Evolutionary conservation across 2,329 filamentous ascomycete species (phyloP), one percentile per base, ranked within the genome.

Genomic region (Fusarium nematophilum): DNA sequence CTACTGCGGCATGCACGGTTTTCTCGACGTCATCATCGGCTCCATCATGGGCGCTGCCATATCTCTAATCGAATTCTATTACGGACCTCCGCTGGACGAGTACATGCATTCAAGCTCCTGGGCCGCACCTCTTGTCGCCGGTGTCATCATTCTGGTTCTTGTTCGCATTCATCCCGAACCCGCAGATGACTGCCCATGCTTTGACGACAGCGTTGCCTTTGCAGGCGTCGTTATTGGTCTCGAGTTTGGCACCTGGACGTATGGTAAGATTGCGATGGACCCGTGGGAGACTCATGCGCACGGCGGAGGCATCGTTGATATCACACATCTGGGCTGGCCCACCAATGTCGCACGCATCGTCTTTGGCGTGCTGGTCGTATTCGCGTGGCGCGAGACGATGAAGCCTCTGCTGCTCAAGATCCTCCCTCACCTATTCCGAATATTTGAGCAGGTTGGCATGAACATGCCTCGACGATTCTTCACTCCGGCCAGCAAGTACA

Each of bases 1-100:
- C 29, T 98, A 99, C 79, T 99, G 95, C 72, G 95, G 95, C 58
- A 99, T 99, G 95, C 95, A 99, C 76, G 95, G 95, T 9, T 97
- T 98, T 76, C 82, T 95, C 36, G 95, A 99, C 75, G 93, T 98
- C 18, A 77, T 95, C 11, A 76, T 95, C 52, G 95, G 95, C 6
- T 92, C 90, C 49, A 68, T 87, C 11, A 82, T 97, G 51, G 95
- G 95, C 26, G 89, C 88, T 9, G 76, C 84, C 45, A 84, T 89
- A 61, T 83, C 83, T 18, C 72, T 84, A 23, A 63, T 86, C 59
- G 86, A 89, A 70, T 88, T 86, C 69, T 80, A 85, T 66, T 85
- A 84, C 60, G 85, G 83, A 8, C 79, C 84, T 1, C 73, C 78
- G 3, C 83, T 96, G 54, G 91, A 96, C 64, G 76, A 82, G 14